Percentiles rank a stretch among this genome's conserved stretches.
phyloP scores from a whole-genome alignment of 2,329 filamentous ascomycete genomes.

The Aspergillus cejpii region DNA sequence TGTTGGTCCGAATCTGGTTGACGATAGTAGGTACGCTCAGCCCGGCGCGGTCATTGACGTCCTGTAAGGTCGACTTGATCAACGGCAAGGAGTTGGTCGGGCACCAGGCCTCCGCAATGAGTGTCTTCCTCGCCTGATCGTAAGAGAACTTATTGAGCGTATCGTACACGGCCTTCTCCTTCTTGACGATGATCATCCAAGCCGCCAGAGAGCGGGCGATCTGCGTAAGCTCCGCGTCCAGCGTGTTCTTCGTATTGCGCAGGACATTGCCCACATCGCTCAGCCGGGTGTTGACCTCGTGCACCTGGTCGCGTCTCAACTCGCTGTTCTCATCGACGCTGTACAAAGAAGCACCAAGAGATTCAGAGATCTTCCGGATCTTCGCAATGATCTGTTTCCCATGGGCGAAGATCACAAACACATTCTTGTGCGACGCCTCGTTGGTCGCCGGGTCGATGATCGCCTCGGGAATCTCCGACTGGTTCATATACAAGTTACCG shows the following conservation, averaged over 20 bases:
- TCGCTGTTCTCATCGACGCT: constrained; percentile 97
- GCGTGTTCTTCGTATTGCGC: constrained; percentile 86
- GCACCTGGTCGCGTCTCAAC: constrained; percentile 87
- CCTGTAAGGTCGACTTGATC: constrained; percentile 88
- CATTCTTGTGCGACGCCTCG: constrained; percentile 90
- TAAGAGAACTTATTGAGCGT: constrained; percentile 95
- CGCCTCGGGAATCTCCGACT: constrained; percentile 92
- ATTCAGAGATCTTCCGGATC: constrained; percentile 98
- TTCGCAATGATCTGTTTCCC: constrained; percentile 97
- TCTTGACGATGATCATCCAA: constrained; percentile 96
- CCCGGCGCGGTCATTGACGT: constrained; percentile 92
- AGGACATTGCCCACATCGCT: constrained; percentile 88
- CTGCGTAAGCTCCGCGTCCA: constrained; percentile 86
- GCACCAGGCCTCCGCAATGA: constrained; percentile 97
- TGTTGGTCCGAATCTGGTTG: constrained; percentile 94
- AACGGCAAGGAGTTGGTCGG: constrained; percentile 82
- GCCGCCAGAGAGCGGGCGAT: constrained; percentile 88
- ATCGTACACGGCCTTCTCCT: constrained; percentile 96
- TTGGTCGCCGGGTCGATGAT: constrained; percentile 89
- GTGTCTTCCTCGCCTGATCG: constrained; percentile 86
- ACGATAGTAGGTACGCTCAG: constrained; percentile 97
- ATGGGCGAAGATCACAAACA: constrained; percentile 98
- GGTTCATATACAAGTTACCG: constrained; percentile 99
- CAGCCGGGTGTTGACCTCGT: constrained; percentile 91
- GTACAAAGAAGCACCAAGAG: constrained; percentile 90